Evolutionary conservation across 345 rosid genomes (phyloP), one percentile per base, ranked within the genome.

Genomic region (Lepidium aucheri): DNA sequence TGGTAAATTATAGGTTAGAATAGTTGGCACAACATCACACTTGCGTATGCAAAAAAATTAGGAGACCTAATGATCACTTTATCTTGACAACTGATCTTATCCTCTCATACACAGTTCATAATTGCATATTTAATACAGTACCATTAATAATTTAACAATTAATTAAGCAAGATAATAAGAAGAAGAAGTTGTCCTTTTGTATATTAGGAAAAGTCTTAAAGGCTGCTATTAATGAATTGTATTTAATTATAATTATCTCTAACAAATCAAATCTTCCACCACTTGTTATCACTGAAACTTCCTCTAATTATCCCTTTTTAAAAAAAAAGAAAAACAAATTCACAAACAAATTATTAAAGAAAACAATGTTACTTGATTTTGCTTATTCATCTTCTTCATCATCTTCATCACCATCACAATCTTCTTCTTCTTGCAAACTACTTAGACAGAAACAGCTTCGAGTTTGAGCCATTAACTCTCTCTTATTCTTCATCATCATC

Each of bases 381-480:
- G 6, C 51, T 70, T 38, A 70, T 39, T 61, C 68, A 59, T 59
- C 40, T 40, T 65, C 63, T 35, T 22, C 63, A 50, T 22, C 38
- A 34, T 22, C 63, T 40, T 22, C 38, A 34, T 24, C 65, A 41
- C 0, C 63, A 35, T 43, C 63, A 32, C 60, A 66, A 58, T 58
- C 71, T 18, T 58, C 54, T 16, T 65, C 76, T 26, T 73, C 76
- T 65, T 65, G 67, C 50, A 73, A 73, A 57, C 76, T 65, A 73
- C 72, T 65, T 22, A 73, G 49, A 51, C 76, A 73, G 54, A 73
- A 73, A 73, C 76, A 73, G 11, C 76, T 73, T 22, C 8, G 76
- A 41, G 76, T 65, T 39, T 72, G 76, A 64, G 40, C 69, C 66
- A 65, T 57, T 20, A 64, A 41, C 12, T 72, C 76, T 47, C 59